These are phyloP conservation scores for Colletotrichum melonis DNA, from an alignment of 2,329 filamentous ascomycete species.

Conservation along the genomic window DNA sequence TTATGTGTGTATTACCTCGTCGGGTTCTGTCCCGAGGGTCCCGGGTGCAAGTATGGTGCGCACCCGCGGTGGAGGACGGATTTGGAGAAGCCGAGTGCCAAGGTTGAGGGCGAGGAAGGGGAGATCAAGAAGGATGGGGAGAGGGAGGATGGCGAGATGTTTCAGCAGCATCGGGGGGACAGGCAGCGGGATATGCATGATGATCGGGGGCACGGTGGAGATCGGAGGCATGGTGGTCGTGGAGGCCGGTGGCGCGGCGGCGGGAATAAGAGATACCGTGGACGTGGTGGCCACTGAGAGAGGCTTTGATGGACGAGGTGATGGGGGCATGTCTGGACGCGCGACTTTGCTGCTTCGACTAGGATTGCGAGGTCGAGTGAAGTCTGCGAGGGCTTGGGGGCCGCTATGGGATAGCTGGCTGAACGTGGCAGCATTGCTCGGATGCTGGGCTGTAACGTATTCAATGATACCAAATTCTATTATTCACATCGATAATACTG, in stretches of 20 bases:
- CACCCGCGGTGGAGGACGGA: constrained; percentile 87
- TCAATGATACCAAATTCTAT: constrained; percentile 15
- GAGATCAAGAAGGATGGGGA: constrained; percentile 63
- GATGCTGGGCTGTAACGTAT: not conserved
- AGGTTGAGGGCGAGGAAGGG: constrained; percentile 70
- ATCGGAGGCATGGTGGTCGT: constrained; percentile 40
- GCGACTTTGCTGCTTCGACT: not conserved
- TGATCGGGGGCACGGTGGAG: constrained; percentile 47
- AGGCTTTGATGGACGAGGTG: not conserved
- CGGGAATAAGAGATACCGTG: constrained; percentile 48
- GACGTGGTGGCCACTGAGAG: constrained; percentile 36
- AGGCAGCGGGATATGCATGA: constrained; percentile 50
- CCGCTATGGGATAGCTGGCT: not conserved
- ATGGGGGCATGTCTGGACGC: too few species aligned
- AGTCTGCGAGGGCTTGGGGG: too few species aligned
- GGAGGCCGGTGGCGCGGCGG: constrained; percentile 48
- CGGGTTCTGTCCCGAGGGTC: constrained; percentile 91
- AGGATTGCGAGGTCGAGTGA: rapidly evolving
- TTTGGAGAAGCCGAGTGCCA: constrained; percentile 79
- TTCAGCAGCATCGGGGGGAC: constrained; percentile 44
- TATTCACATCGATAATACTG: not conserved
- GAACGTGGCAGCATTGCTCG: not conserved
- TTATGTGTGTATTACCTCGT: constrained; percentile 89
- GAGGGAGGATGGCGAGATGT: constrained; percentile 57
- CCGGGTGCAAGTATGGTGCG: constrained; percentile 79